Evolutionary conservation across 2,329 filamentous ascomycete genomes (phyloP), one percentile per base, ranked within the genome.

Genomic region (Dichotomopilus funicola): DNA sequence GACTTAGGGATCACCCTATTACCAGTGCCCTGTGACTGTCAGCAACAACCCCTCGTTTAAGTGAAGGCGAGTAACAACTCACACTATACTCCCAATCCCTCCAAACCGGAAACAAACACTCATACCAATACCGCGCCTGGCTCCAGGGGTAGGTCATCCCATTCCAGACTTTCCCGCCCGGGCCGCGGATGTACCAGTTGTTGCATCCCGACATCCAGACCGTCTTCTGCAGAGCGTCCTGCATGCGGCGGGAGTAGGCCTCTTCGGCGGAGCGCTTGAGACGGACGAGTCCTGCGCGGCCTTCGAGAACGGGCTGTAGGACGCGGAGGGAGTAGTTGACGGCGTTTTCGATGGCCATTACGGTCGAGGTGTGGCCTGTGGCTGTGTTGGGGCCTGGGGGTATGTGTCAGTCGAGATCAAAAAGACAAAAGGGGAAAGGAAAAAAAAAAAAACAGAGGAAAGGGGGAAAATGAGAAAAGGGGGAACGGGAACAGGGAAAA

Each of bases 311-410:
- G 0, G 78, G 77, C 62, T 75, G 75, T 60, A 86, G 77, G 59
- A 86, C 75, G 0, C 80, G 79, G 8, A 87, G 64, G 0, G 78
- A 75, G 64, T 80, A 84, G 57, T 83, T 80, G 60, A 85, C 71
- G 64, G 77, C 77, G 64, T 85, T 86, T 61, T 87, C 83, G 4
- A 74, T 73, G 0, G 81, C 71, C 67, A 75, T 72, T 43, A 77
- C 68, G 37, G 68, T 52, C 4, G 65, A 66, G 5, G 74, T 79
- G 65, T 87, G 83, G 0, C 83, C 84, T 0, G 83, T 86, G 0
- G 72, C 74, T 0, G 81, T 78, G 63, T 87, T 87, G 0, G 83
- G 83, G 0, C 83, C 72, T 72, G 36, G 11, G 36, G 11, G 6
- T 38, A 2, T 6, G 12, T 6, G n/a, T n/a, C 2, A 19, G 19